phyloP scores from a whole-genome alignment of 495 filamentous ascomycete genomes.

The Xylona heveae region DNA sequence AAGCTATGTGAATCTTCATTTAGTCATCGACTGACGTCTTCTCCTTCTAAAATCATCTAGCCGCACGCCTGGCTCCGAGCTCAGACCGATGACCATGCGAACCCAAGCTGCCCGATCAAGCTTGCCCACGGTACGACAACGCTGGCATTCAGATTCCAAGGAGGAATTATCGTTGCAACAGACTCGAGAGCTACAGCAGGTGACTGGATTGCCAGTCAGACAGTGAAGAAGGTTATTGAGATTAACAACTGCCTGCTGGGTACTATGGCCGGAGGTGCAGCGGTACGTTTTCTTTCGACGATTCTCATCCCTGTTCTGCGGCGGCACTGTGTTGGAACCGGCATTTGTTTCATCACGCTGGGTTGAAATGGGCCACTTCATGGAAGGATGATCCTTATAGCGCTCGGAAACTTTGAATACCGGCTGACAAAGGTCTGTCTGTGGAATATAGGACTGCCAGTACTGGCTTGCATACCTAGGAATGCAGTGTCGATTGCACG shows the following conservation, averaged over 20 bases:
- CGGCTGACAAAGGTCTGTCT: too few species aligned
- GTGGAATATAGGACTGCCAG: slow-evolving; percentile 86
- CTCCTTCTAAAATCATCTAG: too few species aligned
- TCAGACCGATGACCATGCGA: slow-evolving; percentile 89
- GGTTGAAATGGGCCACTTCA: too few species aligned
- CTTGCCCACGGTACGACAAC: slow-evolving; percentile 97
- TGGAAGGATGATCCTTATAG: too few species aligned
- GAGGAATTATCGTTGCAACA: slow-evolving; percentile 93
- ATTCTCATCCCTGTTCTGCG: too few species aligned
- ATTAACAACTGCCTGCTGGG: slow-evolving; percentile 81
- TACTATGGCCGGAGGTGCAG: slow-evolving; percentile 96
- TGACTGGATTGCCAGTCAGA: slow-evolving; percentile 98
- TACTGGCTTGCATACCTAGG: slow-evolving; percentile 98
- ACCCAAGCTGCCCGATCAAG: slow-evolving; percentile 94
- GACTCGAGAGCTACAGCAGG: slow-evolving; percentile 92
- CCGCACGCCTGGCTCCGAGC: slow-evolving; percentile 84
- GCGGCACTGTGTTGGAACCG: too few species aligned
- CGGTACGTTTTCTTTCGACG: slow-evolving; percentile 28
- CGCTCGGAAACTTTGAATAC: too few species aligned
- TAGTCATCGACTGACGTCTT: not conserved
- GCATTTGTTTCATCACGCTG: too few species aligned
- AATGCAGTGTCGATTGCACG: slow-evolving; percentile 96
- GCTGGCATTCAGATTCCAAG: slow-evolving; percentile 92
- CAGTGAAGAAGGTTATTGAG: slow-evolving; percentile 97
- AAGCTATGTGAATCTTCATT: not conserved